Evolutionary conservation across 2,329 filamentous ascomycete species (phyloP).

Genomic region (Aspergillus novoparasiticus): DNA sequence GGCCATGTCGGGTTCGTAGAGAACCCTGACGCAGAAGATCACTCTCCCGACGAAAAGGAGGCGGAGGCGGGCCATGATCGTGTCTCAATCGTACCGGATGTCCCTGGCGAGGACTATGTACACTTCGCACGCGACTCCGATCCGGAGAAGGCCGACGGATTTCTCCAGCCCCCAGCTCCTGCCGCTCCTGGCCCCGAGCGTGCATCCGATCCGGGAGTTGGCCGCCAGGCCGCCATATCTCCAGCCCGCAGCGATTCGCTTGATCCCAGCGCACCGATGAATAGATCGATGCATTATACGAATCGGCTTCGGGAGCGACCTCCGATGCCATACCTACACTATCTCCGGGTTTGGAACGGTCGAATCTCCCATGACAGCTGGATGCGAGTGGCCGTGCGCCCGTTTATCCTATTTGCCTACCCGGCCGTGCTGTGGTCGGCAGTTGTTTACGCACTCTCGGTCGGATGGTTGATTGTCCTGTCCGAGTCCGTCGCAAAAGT

Average conservation of each 20-base stretch:
- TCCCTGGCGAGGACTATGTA: constrained; percentile 1
- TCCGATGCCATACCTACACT: constrained; percentile 70
- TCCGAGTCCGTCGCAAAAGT: constrained; percentile 84
- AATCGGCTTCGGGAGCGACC: constrained; percentile 68
- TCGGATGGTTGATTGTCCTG: constrained; percentile 94
- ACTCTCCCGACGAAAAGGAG: constrained; percentile 17
- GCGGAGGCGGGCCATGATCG: constrained; percentile 10
- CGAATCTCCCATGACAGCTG: constrained; percentile 77
- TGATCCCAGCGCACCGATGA: constrained; percentile 30
- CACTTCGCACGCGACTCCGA: constrained; percentile 4
- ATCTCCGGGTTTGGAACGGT: constrained; percentile 76
- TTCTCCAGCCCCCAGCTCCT: constrained; percentile 16
- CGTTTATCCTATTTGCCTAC: constrained; percentile 84
- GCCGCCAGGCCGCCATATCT: constrained; percentile 22
- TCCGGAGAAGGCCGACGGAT: constrained; percentile 19
- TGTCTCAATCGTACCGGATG: not conserved
- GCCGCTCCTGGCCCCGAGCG: constrained; percentile 7
- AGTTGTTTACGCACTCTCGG: constrained; percentile 79
- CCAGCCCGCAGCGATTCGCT: constrained; percentile 36
- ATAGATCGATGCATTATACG: constrained; percentile 61
- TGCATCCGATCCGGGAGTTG: constrained; percentile 35
- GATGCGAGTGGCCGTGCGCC: constrained; percentile 74
- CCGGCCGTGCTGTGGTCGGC: constrained; percentile 88
- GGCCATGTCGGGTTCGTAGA: constrained; percentile 61
- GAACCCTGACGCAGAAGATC: not conserved